phyloP scores from a whole-genome alignment of 228 moss, liverwort and hornwort genomes.

The Sphagnum magellanicum region DNA sequence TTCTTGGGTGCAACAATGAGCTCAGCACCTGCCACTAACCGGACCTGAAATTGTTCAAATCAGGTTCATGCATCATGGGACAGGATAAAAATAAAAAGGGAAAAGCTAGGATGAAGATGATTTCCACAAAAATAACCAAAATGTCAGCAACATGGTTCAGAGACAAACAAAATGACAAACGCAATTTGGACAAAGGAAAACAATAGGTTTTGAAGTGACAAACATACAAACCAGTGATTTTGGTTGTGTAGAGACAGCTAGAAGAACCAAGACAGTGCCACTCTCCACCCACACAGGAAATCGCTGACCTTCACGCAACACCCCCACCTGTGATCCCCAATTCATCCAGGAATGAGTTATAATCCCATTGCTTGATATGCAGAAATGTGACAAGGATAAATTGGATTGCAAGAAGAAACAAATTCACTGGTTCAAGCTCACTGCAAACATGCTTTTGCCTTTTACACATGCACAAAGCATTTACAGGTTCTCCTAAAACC shows the following conservation, averaged over 20 bases:
- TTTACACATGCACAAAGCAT: too few relatives aligned
- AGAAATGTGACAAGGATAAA: too few relatives aligned
- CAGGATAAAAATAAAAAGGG: background rate
- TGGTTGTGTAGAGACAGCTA: slow-evolving; percentile 51
- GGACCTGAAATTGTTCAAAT: slow-evolving; percentile 52
- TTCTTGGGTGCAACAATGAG: slow-evolving; percentile 88
- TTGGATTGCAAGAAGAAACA: too few relatives aligned
- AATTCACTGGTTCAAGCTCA: too few relatives aligned
- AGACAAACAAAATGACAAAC: too few relatives aligned
- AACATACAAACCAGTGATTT: slow-evolving; percentile 41
- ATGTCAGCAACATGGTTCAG: too few relatives aligned
- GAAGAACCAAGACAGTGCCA: slow-evolving; percentile 49
- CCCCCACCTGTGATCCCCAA: slow-evolving; percentile 59
- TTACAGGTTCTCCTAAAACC: too few relatives aligned
- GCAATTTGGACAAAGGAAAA: too few relatives aligned
- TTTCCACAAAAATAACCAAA: too few relatives aligned
- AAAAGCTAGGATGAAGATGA: too few relatives aligned
- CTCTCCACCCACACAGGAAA: slow-evolving; percentile 96
- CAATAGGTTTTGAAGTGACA: background rate
- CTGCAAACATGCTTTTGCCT: too few relatives aligned
- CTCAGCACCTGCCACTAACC: slow-evolving; percentile 83
- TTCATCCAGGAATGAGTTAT: background rate
- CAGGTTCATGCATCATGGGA: background rate
- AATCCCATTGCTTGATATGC: too few relatives aligned
- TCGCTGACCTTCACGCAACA: slow-evolving; percentile 69